Evolutionary conservation across 352 stramenopile species (phyloP).

Genomic region (Thraustotheca clavata): DNA sequence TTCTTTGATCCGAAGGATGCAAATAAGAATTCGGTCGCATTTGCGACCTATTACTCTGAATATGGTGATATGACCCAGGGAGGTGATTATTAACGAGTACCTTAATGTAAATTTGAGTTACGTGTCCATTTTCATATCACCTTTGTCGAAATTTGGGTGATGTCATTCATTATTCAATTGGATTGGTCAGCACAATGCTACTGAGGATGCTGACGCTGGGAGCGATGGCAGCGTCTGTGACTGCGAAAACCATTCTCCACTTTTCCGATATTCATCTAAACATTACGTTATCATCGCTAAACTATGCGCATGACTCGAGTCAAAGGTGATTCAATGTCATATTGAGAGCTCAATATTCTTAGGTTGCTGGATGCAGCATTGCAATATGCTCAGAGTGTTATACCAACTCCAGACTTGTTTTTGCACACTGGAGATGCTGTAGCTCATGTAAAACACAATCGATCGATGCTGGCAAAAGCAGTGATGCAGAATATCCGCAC

Average conservation of each 20-base stretch:
- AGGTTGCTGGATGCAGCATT: constrained; percentile 61
- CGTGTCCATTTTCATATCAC: too few relatives aligned
- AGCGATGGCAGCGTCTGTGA: not conserved
- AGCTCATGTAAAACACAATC: constrained; percentile 38
- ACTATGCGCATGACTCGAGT: constrained; percentile 31
- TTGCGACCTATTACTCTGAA: constrained; percentile 77
- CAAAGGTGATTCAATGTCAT: constrained; percentile 40
- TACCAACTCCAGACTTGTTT: constrained; percentile 53
- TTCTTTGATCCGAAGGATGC: constrained; percentile 70
- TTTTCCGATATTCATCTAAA: constrained; percentile 84
- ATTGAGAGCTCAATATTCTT: constrained; percentile 35
- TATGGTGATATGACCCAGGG: constrained; percentile 38
- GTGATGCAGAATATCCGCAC: constrained; percentile 56
- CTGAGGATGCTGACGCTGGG: too few relatives aligned
- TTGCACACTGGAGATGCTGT: constrained; percentile 77
- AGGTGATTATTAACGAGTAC: constrained; percentile 1
- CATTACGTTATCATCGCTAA: constrained; percentile 18
- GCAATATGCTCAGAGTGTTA: constrained; percentile 42
- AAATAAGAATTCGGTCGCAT: constrained; percentile 48
- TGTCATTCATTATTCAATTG: too few relatives aligned
- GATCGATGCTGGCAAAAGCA: constrained; percentile 49
- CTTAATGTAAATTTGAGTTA: not conserved
- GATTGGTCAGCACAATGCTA: too few relatives aligned
- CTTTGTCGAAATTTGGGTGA: too few relatives aligned
- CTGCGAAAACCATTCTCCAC: constrained; percentile 51